Evolutionary conservation across 2,329 filamentous ascomycete genomes (phyloP), one percentile per base, ranked within the genome.

Genomic region (Zarea fungicola): DNA sequence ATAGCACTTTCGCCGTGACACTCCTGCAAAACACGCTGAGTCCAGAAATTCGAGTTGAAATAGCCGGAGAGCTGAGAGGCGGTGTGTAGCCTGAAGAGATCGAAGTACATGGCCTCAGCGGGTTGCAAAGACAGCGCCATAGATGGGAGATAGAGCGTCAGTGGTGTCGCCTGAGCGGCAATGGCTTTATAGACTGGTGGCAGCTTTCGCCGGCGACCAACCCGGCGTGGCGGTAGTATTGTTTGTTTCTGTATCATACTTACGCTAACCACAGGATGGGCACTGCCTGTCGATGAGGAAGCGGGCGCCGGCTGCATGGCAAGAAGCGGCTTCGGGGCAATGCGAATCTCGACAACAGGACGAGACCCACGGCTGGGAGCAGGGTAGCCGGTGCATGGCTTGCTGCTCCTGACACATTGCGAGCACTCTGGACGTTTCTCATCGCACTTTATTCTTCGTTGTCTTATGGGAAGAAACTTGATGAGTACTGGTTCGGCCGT

Each of bases 1-100:
- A 86, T 80, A 22, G 81, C 74, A 11, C 75, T 67, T 58, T 84
- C 78, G 1, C 72, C 70, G 54, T 85, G 80, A 45, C 80, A 84
- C 60, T 82, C 80, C 55, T 81, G 78, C 9, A 85, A 62, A 2
- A 86, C 81, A 28, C 76, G 75, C 36, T 74, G 70, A 1, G 74
- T 81, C 83, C 83, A 87, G 58, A 86, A 86, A 2, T 75, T 70
- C 18, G 75, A 78, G 58, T 85, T 79, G 52, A 86, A 86, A 60
- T 82, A 85, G 11, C 83, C 82, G 0, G 82, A 84, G 6, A 86
- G 67, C 57, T 84, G 80, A 40, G 67, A 76, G 2, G 81, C 78
- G 0, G 83, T 84, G 36, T 79, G 78, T 22, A 75, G 69, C 35
- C 76, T 75, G 56, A 85, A 85, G 11, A 84, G 65, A 49, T 81